Percentiles rank a stretch among this genome's conserved stretches.
Evolutionary conservation across 2,329 filamentous ascomycete genomes (phyloP).

Genomic region (Fusarium verticillioides): DNA sequence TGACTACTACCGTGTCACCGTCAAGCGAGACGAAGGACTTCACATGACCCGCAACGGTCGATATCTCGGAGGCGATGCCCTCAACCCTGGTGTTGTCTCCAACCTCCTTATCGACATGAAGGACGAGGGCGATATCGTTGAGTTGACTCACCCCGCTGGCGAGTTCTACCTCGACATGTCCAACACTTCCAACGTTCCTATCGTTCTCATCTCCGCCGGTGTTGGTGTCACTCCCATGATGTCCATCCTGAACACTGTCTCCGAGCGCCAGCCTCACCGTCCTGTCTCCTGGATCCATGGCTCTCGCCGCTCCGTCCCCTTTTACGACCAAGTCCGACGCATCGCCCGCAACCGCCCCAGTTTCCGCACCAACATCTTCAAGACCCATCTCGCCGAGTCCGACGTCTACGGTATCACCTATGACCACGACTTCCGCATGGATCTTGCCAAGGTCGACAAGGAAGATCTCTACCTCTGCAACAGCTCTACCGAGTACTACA

Average conservation of each 20-base stretch:
- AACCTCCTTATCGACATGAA: slow-evolving; percentile 74
- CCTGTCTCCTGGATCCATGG: slow-evolving; percentile 70
- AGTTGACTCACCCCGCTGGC: slow-evolving; percentile 74
- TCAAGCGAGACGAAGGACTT: slow-evolving; percentile 73
- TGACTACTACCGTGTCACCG: slow-evolving; percentile 75
- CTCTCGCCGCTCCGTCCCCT: slow-evolving; percentile 62
- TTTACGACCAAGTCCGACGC: slow-evolving; percentile 62
- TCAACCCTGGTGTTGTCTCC: slow-evolving; percentile 73
- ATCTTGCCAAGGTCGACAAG: slow-evolving; percentile 57
- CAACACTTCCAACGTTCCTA: slow-evolving; percentile 51
- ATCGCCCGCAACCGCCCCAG: slow-evolving; percentile 54
- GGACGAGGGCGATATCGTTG: slow-evolving; percentile 69
- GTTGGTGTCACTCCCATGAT: slow-evolving; percentile 70
- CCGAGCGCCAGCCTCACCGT: slow-evolving; percentile 56
- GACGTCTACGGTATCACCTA: slow-evolving; percentile 58
- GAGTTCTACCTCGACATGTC: slow-evolving; percentile 67
- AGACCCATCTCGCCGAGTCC: slow-evolving; percentile 58
- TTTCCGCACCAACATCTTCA: slow-evolving; percentile 59
- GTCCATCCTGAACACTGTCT: slow-evolving; percentile 68
- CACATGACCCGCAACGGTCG: slow-evolving; percentile 47
- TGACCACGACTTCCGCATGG: slow-evolving; percentile 56
- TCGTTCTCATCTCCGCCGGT: slow-evolving; percentile 71
- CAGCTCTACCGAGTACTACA: slow-evolving; percentile 62
- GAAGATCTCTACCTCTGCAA: slow-evolving; percentile 59
- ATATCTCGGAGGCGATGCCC: slow-evolving; percentile 45